These are phyloP conservation scores for Sporothrix inflata DNA, from an alignment of 2,329 filamentous ascomycete genomes.

Conservation along the genomic window DNA sequence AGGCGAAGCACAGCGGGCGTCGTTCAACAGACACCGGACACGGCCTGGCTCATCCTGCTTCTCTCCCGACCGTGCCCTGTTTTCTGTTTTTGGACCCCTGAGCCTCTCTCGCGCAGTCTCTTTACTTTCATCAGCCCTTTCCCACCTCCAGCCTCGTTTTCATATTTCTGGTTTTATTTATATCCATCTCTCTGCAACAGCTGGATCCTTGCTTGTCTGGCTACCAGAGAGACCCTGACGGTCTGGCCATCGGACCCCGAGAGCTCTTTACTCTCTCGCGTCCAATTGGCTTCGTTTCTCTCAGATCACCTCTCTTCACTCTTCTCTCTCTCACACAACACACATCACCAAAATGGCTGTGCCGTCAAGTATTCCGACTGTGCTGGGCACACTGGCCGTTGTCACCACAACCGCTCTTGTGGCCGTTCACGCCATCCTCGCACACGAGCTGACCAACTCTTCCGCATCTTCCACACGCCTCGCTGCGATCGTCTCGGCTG, in stretches of 20 bases:
- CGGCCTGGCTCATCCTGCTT: conserved; percentile 9
- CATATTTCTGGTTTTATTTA: conserved; percentile 14
- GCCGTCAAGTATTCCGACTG: conserved; percentile 42
- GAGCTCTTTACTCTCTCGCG: background rate
- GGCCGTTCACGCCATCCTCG: conserved; percentile 48
- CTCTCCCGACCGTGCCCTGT: conserved; percentile 15
- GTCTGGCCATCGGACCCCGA: conserved; percentile 7
- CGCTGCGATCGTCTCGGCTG: conserved; percentile 45
- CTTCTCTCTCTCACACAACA: background rate
- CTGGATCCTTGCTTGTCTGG: background rate
- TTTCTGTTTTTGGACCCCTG: conserved; percentile 14
- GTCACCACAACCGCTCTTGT: conserved; percentile 47
- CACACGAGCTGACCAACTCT: conserved; percentile 40
- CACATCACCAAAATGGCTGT: conserved; percentile 40
- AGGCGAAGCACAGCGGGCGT: conserved; percentile 12
- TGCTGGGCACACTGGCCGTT: conserved; percentile 44
- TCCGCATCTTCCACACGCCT: conserved; percentile 39
- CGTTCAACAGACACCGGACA: conserved; percentile 7
- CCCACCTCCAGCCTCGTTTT: conserved; percentile 23
- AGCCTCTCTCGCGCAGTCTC: background rate
- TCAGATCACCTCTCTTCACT: background rate
- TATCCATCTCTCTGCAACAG: background rate
- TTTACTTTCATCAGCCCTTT: conserved; percentile 20
- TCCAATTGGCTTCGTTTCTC: conserved; percentile 6
- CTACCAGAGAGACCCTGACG: conserved; percentile 4